Evolutionary conservation across 345 rosid species (phyloP), one percentile per base, ranked within the genome.

Genomic region (Ceriops decandra): DNA sequence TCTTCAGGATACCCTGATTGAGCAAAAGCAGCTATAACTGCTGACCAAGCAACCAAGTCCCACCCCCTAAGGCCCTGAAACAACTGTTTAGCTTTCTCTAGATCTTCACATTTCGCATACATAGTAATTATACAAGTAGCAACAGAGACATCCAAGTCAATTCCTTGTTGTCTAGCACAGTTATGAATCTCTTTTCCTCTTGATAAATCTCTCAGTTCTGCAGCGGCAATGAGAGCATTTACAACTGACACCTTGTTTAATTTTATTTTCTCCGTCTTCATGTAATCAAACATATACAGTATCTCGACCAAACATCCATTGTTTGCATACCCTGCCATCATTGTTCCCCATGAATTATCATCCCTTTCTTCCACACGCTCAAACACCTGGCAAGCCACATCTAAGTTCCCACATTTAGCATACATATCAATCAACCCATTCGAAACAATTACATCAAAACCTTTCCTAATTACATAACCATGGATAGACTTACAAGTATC

Each of bases 41-140:
- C 84, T 77, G 90, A 86, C 88, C 90, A 88, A 71, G 86, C 71
- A 79, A 88, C 72, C 5, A 82, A 60, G 71, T 88, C 93, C 74
- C 70, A 78, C 38, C 28, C 79, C 36, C 61, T 75, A 60, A 75
- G 69, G 63, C 67, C 72, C 17, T 28, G 21, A 75, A 88, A 82
- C 38, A 86, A 52, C 28, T 77, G 27, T 72, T 71, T 72, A 7
- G 88, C 85, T 21, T 33, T 75, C 64, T 75, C 82, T 52, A 79
- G 22, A 26, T 76, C 84, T 64, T 85, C 82, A 70, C 85, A 88
- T 63, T 83, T 88, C 28, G 83, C 78, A 72, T 88, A 84, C 93
- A 86, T 88, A 62, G 63, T 81, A 54, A 86, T 72, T 32, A 84
- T 52, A 70, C 85, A 72, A 73, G 93, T 88, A 58, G 83, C 83